Evolutionary conservation across 805 yeast species (phyloP).

Genomic region (Metschnikowia baotianmanensis): DNA sequence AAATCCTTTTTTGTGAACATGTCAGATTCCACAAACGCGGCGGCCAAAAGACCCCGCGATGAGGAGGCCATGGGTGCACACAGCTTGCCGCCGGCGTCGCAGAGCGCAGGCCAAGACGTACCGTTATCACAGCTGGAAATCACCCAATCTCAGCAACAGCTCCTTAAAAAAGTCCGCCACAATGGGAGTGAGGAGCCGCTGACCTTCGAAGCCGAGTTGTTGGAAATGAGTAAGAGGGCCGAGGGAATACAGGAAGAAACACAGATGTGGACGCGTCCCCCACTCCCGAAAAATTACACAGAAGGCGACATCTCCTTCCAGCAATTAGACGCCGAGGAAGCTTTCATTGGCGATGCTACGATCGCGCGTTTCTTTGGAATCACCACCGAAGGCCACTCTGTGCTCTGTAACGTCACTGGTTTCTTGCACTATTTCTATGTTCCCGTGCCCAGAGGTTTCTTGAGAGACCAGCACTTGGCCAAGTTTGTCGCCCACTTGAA

Average conservation of each 20-base stretch:
- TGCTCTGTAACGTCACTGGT: slow-evolving; percentile 85
- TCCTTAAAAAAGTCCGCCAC: slow-evolving; percentile 36
- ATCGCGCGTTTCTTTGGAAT: slow-evolving; percentile 89
- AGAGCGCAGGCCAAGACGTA: slow-evolving; percentile 10
- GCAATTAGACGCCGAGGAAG: slow-evolving; percentile 94
- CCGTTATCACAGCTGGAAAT: slow-evolving; percentile 23
- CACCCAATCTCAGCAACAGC: slow-evolving; percentile 29
- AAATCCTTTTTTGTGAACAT: neutral
- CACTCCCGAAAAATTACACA: slow-evolving; percentile 45
- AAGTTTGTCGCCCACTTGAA: slow-evolving; percentile 47
- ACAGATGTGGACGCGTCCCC: slow-evolving; percentile 55
- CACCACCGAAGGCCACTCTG: slow-evolving; percentile 82
- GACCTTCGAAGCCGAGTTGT: slow-evolving; percentile 20
- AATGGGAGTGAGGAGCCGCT: slow-evolving; percentile 37
- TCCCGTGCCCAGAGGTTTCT: slow-evolving; percentile 82
- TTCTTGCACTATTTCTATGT: slow-evolving; percentile 88
- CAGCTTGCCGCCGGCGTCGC: slow-evolving; percentile 32
- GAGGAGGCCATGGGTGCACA: slow-evolving; percentile 26
- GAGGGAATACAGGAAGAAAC: slow-evolving; percentile 31
- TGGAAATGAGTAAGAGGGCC: slow-evolving; percentile 20
- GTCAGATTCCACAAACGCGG: slow-evolving; percentile 1
- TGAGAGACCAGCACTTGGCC: slow-evolving; percentile 49
- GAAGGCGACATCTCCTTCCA: slow-evolving; percentile 68
- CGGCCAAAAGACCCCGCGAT: slow-evolving; percentile 14
- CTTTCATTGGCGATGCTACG: slow-evolving; percentile 53